Conservation (phyloP, 2,329 filamentous ascomycete species). For the Aspergillus terreus region DNA sequence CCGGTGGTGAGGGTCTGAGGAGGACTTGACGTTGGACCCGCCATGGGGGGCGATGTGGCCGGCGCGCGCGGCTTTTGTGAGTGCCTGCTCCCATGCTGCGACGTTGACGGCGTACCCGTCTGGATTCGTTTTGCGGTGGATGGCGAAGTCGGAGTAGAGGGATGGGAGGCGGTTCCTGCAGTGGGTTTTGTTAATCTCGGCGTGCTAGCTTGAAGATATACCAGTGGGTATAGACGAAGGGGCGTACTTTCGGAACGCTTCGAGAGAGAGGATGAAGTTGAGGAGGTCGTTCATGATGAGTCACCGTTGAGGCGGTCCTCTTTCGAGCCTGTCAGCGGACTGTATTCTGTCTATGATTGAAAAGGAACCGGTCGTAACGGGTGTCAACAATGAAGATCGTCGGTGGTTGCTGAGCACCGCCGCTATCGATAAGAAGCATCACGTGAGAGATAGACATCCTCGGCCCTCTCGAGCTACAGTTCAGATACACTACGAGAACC, state of each 20-base stretch:
- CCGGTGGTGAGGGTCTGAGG: slow-evolving; percentile 2
- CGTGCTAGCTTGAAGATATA: neutral
- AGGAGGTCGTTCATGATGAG: slow-evolving; percentile 57
- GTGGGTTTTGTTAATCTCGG: neutral
- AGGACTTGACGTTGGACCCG: slow-evolving; percentile 14
- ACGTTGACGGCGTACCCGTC: slow-evolving; percentile 82
- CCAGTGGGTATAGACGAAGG: slow-evolving; percentile 22
- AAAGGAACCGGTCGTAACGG: neutral
- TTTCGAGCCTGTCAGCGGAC: no score
- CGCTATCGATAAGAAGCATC: slow-evolving; percentile 7
- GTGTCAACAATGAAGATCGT: slow-evolving; percentile 4
- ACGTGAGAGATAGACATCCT: slow-evolving; percentile 1
- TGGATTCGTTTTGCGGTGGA: slow-evolving; percentile 72
- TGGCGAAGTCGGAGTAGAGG: slow-evolving; percentile 81
- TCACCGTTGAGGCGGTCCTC: neutral
- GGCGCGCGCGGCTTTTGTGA: slow-evolving; percentile 64
- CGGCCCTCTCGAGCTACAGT: neutral
- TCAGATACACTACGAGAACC: neutral
- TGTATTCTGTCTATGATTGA: neutral
- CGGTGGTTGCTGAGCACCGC: slow-evolving; percentile 2
- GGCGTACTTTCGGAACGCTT: slow-evolving; percentile 56
- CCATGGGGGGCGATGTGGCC: slow-evolving; percentile 52
- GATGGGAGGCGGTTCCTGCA: slow-evolving; percentile 71
- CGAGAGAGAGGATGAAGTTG: slow-evolving; percentile 58
- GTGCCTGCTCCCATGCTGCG: slow-evolving; percentile 70